A percentile compares a stretch with the other conserved stretches of the same genome.
Evolutionary conservation across 768 basidiomycete species (phyloP).

Genomic region (Tephrocybe sp.): DNA sequence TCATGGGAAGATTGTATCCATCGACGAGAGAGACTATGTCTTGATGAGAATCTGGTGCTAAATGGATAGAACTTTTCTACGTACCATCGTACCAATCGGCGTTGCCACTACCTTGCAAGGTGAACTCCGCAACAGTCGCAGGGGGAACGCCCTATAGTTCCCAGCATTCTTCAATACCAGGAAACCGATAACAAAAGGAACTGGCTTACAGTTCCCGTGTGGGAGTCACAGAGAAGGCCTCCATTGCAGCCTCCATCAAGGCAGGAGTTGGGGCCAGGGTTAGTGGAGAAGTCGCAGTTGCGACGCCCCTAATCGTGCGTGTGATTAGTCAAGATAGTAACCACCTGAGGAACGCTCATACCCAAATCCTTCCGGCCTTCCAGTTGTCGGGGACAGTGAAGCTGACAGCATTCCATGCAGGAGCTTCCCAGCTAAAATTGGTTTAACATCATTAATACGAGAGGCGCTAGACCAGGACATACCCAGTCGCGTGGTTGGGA

Average conservation of each 20-base stretch:
- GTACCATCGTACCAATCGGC: conserved; percentile 63
- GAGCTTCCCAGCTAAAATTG: conserved; percentile 41
- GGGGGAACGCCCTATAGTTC: conserved; percentile 57
- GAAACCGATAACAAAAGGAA: neutral
- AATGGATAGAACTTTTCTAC: neutral
- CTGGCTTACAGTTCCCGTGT: conserved; percentile 47
- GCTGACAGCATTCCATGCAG: conserved; percentile 34
- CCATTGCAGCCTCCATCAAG: conserved; percentile 69
- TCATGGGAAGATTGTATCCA: conserved; percentile 57
- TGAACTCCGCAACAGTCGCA: conserved; percentile 69
- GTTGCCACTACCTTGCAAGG: conserved; percentile 42
- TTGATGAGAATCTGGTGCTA: too few relatives aligned
- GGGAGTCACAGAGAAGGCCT: conserved; percentile 55
- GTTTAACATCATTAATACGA: too few relatives aligned
- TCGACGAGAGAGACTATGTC: conserved; percentile 54
- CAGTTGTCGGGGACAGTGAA: conserved; percentile 64
- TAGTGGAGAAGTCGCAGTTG: conserved; percentile 58
- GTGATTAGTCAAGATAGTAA: neutral
- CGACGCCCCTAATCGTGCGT: conserved; percentile 48
- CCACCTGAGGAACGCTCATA: conserved; percentile 12
- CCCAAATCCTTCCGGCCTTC: conserved; percentile 66
- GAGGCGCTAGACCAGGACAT: too few relatives aligned
- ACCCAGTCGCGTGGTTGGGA: conserved; percentile 51
- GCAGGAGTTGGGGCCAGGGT: conserved; percentile 60
- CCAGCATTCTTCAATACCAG: neutral